phyloP scores from a whole-genome alignment of 2,329 filamentous ascomycete species.

The Colletotrichum phormii region DNA sequence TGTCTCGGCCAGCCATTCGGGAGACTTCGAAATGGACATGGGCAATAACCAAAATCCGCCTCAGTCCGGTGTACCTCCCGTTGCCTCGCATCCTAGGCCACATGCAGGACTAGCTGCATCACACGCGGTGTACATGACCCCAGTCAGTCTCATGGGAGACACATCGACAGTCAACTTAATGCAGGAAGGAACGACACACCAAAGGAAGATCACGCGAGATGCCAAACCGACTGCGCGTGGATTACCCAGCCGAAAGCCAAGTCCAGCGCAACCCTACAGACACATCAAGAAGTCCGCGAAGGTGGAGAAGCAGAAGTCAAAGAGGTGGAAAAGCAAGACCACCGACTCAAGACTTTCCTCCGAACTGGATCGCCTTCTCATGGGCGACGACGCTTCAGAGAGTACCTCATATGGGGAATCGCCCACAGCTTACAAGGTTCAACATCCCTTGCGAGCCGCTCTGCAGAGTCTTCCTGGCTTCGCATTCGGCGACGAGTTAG shows the following conservation, averaged over 20 bases:
- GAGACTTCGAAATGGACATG: not conserved
- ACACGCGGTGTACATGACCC: not conserved
- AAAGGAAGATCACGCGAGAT: not conserved
- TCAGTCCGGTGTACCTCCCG: not conserved
- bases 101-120: not conserved
- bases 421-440: not conserved
- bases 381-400: conserved; percentile 1
- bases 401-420: not conserved
- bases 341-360: conserved; percentile 14
- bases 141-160: not conserved
- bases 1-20: not conserved
- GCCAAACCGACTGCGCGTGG: not conserved
- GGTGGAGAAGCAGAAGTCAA: conserved; percentile 16
- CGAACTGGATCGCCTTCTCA: conserved; percentile 15
- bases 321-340: conserved; percentile 1
- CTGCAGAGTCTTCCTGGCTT: conserved; percentile 22
- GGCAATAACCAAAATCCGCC: not conserved
- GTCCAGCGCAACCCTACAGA: not conserved
- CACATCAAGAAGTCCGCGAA: not conserved
- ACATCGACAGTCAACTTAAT: not conserved
- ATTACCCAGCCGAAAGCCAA: not conserved
- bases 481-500: conserved; percentile 19
- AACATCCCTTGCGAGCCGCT: conserved; percentile 14
- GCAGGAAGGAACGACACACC: not conserved
- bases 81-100: not conserved